Evolutionary conservation across 75 land plant species (phyloP).

Genomic region (Selaginella tamariscina): DNA sequence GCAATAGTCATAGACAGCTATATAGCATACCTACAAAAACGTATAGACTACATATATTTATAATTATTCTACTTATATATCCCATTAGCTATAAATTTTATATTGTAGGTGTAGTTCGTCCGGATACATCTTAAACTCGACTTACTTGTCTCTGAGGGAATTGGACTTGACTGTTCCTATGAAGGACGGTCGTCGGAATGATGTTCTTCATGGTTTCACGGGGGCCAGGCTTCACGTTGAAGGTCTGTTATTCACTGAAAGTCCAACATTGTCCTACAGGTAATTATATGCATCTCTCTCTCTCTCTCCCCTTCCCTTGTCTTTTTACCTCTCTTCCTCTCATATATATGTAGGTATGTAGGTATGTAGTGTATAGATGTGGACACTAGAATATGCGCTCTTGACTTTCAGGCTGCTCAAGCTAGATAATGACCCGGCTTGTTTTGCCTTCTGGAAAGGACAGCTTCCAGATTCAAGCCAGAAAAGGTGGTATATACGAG

Average conservation of each 20-base stretch:
- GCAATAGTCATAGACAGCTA: too few relatives aligned
- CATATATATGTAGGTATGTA: too few relatives aligned
- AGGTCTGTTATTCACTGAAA: conserved; percentile 51
- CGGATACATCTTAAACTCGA: conserved; percentile 69
- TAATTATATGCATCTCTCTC: too few relatives aligned
- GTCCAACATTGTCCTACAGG: conserved; percentile 29
- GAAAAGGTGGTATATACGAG: conserved; percentile 56
- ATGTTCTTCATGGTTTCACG: conserved; percentile 41
- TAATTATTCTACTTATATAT: too few relatives aligned
- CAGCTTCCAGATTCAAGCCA: conserved; percentile 95
- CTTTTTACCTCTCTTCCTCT: too few relatives aligned
- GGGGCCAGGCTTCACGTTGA: conserved; percentile 91
- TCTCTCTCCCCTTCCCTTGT: too few relatives aligned
- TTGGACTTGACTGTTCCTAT: conserved; percentile 81
- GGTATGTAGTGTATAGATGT: too few relatives aligned
- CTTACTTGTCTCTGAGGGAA: conserved; percentile 57
- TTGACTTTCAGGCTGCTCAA: conserved; percentile 50
- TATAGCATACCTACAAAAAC: too few relatives aligned
- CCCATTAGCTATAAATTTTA: too few relatives aligned
- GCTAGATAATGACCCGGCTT: conserved; percentile 90
- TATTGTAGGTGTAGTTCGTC: conserved; percentile 52
- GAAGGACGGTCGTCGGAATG: conserved; percentile 1
- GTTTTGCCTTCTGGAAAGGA: conserved; percentile 78
- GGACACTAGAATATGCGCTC: too few relatives aligned
- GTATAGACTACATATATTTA: too few relatives aligned